Percentiles rank a stretch among this genome's conserved stretches.
These are phyloP conservation scores for Brassica juncea DNA, from an alignment of 345 rosid genomes.

Conservation along the genomic window DNA sequence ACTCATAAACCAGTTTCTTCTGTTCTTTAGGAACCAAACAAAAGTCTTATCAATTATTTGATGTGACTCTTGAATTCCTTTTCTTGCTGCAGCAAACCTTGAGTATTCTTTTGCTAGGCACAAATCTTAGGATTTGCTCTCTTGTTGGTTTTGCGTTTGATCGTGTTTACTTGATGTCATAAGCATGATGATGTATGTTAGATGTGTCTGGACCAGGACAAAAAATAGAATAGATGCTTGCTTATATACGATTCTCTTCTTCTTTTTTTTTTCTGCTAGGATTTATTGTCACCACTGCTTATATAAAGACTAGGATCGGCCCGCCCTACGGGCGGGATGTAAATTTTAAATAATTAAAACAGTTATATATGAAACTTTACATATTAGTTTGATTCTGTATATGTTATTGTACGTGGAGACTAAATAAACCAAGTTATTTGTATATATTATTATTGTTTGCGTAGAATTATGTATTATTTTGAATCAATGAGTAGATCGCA, in stretches of 20 bases:
- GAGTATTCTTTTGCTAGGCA: constrained; percentile 6
- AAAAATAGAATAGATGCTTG: constrained; percentile 30
- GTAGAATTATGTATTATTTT: too few species aligned
- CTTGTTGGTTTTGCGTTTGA: background rate
- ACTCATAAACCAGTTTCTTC: constrained; percentile 1
- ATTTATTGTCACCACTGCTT: constrained; percentile 28
- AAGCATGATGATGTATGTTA: constrained; percentile 12
- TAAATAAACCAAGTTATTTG: too few species aligned
- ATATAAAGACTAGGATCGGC: background rate
- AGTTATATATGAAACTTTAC: too few species aligned
- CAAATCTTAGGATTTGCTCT: constrained; percentile 25
- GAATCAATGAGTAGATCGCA: too few species aligned
- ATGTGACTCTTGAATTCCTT: background rate
- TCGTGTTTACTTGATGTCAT: background rate
- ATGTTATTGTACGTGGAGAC: too few species aligned
- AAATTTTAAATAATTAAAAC: too few species aligned
- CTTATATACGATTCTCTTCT: constrained; percentile 23
- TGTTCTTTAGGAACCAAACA: constrained; percentile 34
- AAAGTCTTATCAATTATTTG: constrained; percentile 2
- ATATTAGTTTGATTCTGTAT: too few species aligned
- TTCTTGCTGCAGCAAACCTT: background rate
- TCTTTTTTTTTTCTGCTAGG: constrained; percentile 21
- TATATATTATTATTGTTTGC: too few species aligned
- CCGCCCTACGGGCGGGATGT: too few species aligned
- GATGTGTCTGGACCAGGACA: constrained; percentile 30